These are phyloP conservation scores for Naganishia albida DNA, from an alignment of 1,284 basidiomycete species.

Conservation along the genomic window DNA sequence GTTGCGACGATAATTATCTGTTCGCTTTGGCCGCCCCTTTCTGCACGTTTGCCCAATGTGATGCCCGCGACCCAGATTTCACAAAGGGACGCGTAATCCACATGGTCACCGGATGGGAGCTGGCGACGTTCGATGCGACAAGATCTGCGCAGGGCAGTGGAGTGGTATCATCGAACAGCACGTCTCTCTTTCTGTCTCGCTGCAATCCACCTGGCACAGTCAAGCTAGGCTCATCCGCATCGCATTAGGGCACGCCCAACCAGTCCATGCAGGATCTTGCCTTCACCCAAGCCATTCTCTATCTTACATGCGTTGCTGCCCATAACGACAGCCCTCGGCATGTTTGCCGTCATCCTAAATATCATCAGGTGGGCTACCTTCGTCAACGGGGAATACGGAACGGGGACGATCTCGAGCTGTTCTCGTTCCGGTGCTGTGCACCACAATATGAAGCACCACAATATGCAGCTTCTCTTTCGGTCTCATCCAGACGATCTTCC, in stretches of 20 bases:
- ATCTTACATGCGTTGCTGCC: slow-evolving; percentile 3
- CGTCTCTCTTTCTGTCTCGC: neutral
- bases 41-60: neutral
- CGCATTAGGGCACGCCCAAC: neutral
- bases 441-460: slow-evolving; percentile 3
- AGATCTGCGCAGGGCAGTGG: slow-evolving; percentile 13
- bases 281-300: neutral
- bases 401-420: neutral
- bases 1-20: neutral
- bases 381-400: neutral
- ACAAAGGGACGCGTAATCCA: neutral
- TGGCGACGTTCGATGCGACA: slow-evolving; percentile 3
- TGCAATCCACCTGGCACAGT: no score
- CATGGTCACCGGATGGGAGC: neutral
- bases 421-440: slow-evolving; percentile 10
- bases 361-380: neutral
- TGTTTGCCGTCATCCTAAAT: neutral
- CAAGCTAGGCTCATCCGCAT: no score
- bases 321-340: neutral
- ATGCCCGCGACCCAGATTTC: neutral
- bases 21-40: neutral
- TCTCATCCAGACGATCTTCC: neutral
- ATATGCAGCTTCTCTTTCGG: neutral
- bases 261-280: neutral
- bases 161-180: neutral